Percentiles rank a stretch among this genome's conserved stretches.
Conservation (phyloP, 352 stramenopile genomes). For the Phytophthora boehmeriae region DNA sequence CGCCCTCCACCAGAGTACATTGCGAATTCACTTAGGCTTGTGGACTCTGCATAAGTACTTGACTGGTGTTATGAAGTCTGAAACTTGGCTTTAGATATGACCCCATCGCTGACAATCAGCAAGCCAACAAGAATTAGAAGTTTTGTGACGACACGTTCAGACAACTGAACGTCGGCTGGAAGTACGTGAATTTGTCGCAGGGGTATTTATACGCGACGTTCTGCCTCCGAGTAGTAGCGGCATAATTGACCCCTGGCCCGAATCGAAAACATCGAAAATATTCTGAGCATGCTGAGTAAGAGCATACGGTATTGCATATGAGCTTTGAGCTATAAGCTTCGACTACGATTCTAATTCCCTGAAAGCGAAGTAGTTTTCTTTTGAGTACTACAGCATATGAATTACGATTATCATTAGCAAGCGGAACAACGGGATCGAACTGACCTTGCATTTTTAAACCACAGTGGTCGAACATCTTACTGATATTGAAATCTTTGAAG, state of each 20-base stretch:
- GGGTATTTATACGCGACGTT: not conserved
- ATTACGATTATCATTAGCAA: too few relatives aligned
- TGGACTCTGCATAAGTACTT: too few relatives aligned
- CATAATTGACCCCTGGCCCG: not conserved
- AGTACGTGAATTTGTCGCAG: not conserved
- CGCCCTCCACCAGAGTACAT: not conserved
- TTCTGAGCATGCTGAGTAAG: not conserved
- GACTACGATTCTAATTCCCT: not conserved
- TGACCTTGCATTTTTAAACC: not conserved
- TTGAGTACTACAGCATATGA: too few relatives aligned
- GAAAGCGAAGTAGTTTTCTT: not conserved
- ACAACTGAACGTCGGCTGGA: not conserved
- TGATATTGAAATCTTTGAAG: too few relatives aligned
- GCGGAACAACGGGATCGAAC: not conserved
- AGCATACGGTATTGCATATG: too few relatives aligned
- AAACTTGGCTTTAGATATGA: too few relatives aligned
- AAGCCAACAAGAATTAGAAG: not conserved
- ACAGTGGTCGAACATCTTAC: too few relatives aligned
- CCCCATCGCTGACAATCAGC: not conserved
- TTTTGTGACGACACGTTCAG: not conserved
- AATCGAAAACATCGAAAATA: not conserved
- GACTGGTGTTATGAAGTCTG: too few relatives aligned
- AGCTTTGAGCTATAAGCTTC: too few relatives aligned
- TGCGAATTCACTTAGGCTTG: not conserved
- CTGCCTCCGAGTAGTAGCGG: not conserved